These are phyloP conservation scores for Suhomyces sp. DNA, from an alignment of 805 yeast genomes.

Conservation along the genomic window DNA sequence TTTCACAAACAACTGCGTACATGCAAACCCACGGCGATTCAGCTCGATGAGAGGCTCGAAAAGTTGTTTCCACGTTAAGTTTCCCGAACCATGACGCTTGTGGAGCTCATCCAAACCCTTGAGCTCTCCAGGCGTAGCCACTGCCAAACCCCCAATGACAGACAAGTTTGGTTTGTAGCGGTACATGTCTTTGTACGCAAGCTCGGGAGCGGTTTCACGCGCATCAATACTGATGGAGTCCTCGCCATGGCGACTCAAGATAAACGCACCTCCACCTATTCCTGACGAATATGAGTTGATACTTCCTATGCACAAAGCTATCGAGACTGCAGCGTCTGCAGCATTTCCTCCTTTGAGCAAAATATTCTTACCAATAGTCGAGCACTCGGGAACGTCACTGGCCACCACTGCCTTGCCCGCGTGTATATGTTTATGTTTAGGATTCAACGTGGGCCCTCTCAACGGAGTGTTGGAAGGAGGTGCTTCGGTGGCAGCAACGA, in stretches of 20 bases:
- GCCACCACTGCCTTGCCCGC: constrained; percentile 62
- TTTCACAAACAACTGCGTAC: constrained; percentile 21
- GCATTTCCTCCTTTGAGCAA: constrained; percentile 67
- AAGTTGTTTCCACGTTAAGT: constrained; percentile 66
- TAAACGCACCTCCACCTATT: constrained; percentile 90
- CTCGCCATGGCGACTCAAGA: constrained; percentile 34
- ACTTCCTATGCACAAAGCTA: constrained; percentile 84
- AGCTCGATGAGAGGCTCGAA: constrained; percentile 71
- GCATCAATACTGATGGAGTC: constrained; percentile 69
- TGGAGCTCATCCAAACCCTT: constrained; percentile 72
- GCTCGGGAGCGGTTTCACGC: constrained; percentile 80
- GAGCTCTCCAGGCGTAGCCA: constrained; percentile 88
- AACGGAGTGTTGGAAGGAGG: constrained; percentile 9
- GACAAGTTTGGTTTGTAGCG: constrained; percentile 46
- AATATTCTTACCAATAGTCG: constrained; percentile 58
- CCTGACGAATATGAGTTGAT: constrained; percentile 82
- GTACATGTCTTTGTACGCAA: constrained; percentile 65
- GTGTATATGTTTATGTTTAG: constrained; percentile 36
- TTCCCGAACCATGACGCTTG: constrained; percentile 65
- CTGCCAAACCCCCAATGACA: constrained; percentile 80
- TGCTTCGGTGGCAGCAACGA: neutral
- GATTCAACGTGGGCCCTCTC: constrained; percentile 42
- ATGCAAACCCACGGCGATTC: constrained; percentile 61
- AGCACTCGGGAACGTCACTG: constrained; percentile 61
- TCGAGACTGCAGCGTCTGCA: constrained; percentile 90